Conservation (phyloP, 176 grass and related monocot genomes). For the Ananas comosus region DNA sequence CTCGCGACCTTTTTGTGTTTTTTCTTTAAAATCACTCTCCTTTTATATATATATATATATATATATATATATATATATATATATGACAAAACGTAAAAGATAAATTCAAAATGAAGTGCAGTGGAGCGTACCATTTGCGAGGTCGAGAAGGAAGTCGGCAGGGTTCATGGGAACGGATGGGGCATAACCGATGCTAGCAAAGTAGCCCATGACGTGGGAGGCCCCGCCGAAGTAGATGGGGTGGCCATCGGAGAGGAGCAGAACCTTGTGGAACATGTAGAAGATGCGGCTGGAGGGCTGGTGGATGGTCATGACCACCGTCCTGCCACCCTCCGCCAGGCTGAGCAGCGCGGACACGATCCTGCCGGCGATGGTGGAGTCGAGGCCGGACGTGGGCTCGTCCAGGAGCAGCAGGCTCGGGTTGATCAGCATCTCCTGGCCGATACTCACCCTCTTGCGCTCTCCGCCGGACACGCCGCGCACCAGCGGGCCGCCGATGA, state of each 20-base stretch:
- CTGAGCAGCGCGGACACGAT: constrained; percentile 30
- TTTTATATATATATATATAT: no score
- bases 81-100: no score
- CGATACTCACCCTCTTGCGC: constrained; percentile 44
- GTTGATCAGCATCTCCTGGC: constrained; percentile 45
- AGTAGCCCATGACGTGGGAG: constrained; percentile 32
- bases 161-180: constrained; percentile 34
- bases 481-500: constrained; percentile 27
- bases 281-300: constrained; percentile 48
- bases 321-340: constrained; percentile 21
- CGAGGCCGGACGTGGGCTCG: constrained; percentile 45
- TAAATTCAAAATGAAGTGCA: neutral
- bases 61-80: no score
- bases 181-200: constrained; percentile 24
- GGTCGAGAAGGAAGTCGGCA: constrained; percentile 47
- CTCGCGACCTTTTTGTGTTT: no score
- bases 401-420: constrained; percentile 41
- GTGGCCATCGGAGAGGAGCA: constrained; percentile 36
- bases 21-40: no score
- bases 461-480: constrained; percentile 46
- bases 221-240: constrained; percentile 33
- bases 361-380: constrained; percentile 36
- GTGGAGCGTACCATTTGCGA: constrained; percentile 29
- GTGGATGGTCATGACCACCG: constrained; percentile 50
- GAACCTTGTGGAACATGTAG: constrained; percentile 46